Conservation (phyloP, 257 asterid genomes). For the Solanum appendiculatum region DNA sequence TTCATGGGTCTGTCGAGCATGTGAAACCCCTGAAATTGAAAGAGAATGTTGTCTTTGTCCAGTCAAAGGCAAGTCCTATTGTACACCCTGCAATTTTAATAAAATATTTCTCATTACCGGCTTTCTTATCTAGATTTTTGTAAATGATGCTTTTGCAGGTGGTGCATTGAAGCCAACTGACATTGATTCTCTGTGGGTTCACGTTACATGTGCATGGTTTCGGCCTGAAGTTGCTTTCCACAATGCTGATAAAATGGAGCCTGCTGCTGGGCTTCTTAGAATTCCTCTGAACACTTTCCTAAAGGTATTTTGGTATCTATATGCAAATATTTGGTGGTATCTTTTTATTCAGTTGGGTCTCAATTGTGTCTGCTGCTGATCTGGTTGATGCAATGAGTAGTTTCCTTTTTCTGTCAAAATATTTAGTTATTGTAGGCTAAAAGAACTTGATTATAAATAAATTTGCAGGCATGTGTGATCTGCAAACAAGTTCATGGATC, state of each 20-base stretch:
- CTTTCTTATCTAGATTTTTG: background rate
- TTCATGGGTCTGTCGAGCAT: constrained; percentile 95
- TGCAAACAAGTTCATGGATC: constrained; percentile 93
- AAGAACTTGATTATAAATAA: background rate
- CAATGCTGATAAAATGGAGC: constrained; percentile 81
- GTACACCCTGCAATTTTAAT: background rate
- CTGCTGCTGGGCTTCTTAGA: constrained; percentile 73
- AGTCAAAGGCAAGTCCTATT: constrained; percentile 61
- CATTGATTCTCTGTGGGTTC: constrained; percentile 75
- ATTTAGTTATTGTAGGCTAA: background rate
- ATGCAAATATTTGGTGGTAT: background rate
- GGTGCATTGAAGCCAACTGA: constrained; percentile 97
- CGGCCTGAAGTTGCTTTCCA: constrained; percentile 79
- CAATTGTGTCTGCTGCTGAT: background rate
- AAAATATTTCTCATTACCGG: background rate
- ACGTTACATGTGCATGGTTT: constrained; percentile 94
- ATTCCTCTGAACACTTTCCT: constrained; percentile 60
- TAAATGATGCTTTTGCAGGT: constrained; percentile 43
- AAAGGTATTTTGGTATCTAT: constrained; percentile 34
- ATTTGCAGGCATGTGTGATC: constrained; percentile 66
- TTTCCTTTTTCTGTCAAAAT: background rate
- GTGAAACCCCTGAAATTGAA: constrained; percentile 84
- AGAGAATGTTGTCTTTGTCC: constrained; percentile 94
- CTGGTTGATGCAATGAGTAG: background rate
- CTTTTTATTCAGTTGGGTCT: background rate